Conservation (phyloP, 371 early-diverging fungal genomes). For the Syncephalastrum sp. region DNA sequence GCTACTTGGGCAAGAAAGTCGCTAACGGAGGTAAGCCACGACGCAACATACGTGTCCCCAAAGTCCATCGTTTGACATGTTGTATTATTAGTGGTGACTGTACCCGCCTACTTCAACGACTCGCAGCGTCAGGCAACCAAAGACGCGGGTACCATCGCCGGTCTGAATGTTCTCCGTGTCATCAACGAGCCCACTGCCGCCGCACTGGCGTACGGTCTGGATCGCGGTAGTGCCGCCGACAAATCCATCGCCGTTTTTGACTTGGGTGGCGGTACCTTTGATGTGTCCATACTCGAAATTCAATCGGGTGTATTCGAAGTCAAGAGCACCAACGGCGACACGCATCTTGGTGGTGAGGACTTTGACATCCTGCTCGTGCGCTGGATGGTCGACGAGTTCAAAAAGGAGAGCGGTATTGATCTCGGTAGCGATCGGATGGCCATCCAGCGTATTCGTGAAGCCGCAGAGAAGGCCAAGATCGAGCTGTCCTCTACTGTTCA, state of each 20-base stretch:
- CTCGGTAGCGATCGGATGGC: slow-evolving; percentile 81
- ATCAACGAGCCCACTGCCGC: slow-evolving; percentile 99
- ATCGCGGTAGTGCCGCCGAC: slow-evolving; percentile 70
- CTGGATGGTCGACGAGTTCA: slow-evolving; percentile 79
- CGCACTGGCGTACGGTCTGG: slow-evolving; percentile 95
- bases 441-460: slow-evolving; percentile 85
- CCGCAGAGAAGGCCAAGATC: slow-evolving; percentile 96
- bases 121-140: slow-evolving; percentile 98
- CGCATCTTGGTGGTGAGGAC: slow-evolving; percentile 97
- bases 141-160: slow-evolving; percentile 95
- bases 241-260: slow-evolving; percentile 94
- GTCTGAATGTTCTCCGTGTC: slow-evolving; percentile 92
- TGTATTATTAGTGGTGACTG: slow-evolving; percentile 67
- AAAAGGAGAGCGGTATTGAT: slow-evolving; percentile 75
- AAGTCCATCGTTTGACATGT: slow-evolving; percentile 17
- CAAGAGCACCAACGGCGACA: slow-evolving; percentile 92
- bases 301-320: slow-evolving; percentile 96
- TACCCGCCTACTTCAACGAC: slow-evolving; percentile 83
- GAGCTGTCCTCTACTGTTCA: slow-evolving; percentile 86
- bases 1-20: slow-evolving; percentile 79
- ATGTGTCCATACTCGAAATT: slow-evolving; percentile 95
- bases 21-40: slow-evolving; percentile 74
- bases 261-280: slow-evolving; percentile 98
- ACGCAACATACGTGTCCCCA: not conserved
- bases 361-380: slow-evolving; percentile 87